Evolutionary conservation across 108 stramenopile species (phyloP), one percentile per base, ranked within the genome.

Genomic region (Pseudonitzschia pungens): DNA sequence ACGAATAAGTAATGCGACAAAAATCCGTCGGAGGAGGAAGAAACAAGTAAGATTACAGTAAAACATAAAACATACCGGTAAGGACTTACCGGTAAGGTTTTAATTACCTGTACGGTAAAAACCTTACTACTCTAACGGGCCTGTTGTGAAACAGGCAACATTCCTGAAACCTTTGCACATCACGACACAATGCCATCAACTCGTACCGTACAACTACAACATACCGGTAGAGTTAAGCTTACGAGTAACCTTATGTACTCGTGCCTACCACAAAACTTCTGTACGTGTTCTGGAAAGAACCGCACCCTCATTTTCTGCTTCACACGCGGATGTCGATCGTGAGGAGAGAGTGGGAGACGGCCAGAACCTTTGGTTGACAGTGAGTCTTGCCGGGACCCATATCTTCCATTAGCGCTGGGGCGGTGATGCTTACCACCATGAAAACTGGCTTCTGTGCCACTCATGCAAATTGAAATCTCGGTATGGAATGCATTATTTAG

Each of bases 401-500:
- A 20, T 63, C 16, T 36, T 53, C 42, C 32, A 12, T 10, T 27
- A 72, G 29, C 45, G 31, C 56, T 60, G 33, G 71, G 71, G 32
- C 51, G 71, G 14, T 4, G 57, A 43, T 40, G 76, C 42, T 77
- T 24, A 55, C 70, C 42, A 28, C 71, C 29, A 54, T 56, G 60
- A 24, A 41, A 71, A 32, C 41, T 33, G 2, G 53, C 70, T 33
- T 33, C 45, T 48, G 45, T 48, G 18, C 45, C 45, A 48, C 45
- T 55, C 55, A 27, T 70, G 33, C 28, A 54, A 70, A 20, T 58
- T 70, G 69, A 21, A n/a, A 70, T 21, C 53, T 55, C 69, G 27
- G 12, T 70, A 40, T 58, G 69, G 55, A 58, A 70, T 70, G 54
- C 53, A 58, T 41, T 53, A 70, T 42, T 24, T 60, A n/a, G 40